phyloP scores from a whole-genome alignment of 2,329 filamentous ascomycete genomes.

The Penicillium aurantiogriseum region DNA sequence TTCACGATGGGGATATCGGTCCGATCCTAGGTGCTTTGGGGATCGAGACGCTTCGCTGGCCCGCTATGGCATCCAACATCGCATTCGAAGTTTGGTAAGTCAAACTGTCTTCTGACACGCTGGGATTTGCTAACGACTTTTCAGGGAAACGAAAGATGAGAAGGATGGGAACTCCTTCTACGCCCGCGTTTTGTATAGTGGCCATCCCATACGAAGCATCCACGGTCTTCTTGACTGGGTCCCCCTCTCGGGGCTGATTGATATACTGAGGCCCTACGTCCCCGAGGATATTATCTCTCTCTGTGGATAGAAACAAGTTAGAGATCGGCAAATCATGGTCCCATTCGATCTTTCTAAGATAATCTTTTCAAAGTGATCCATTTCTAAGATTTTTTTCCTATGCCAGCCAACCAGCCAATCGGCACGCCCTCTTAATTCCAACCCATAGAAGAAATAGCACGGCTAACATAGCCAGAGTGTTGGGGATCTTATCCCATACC shows the following conservation, averaged over 20 bases:
- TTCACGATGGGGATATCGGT: constrained; percentile 42
- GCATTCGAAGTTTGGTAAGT: constrained; percentile 41
- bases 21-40: constrained; percentile 38
- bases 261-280: constrained; percentile 30
- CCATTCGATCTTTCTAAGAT: not conserved
- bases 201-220: constrained; percentile 29
- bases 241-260: constrained; percentile 22
- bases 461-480: no score
- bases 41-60: constrained; percentile 39
- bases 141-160: constrained; percentile 13
- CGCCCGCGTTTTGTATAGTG: constrained; percentile 34
- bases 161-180: constrained; percentile 12
- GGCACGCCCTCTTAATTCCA: not conserved
- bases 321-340: not conserved
- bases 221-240: constrained; percentile 35
- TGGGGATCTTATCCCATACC: no score
- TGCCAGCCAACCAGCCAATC: not conserved
- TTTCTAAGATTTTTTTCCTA: not conserved
- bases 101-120: no score
- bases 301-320: constrained; percentile 17
- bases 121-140: not conserved
- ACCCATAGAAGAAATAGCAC: not conserved
- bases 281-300: constrained; percentile 29
- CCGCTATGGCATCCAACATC: constrained; percentile 41
- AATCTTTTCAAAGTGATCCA: not conserved